Evolutionary conservation across 2,329 filamentous ascomycete genomes (phyloP), one percentile per base, ranked within the genome.

Genomic region (Bretziella fagacearum): DNA sequence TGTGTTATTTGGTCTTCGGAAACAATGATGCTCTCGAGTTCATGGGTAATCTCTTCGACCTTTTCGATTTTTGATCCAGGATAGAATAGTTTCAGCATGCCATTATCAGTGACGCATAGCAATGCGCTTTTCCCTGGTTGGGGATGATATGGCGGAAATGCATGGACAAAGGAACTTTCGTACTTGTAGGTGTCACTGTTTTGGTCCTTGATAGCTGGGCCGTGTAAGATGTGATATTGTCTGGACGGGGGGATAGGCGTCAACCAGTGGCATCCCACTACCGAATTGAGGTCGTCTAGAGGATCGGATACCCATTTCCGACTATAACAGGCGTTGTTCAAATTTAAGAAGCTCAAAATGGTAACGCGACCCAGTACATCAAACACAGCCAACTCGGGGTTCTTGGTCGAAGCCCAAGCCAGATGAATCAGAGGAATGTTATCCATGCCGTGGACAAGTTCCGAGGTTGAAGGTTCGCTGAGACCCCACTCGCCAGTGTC

Each of bases 211-310:
- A 71, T 65, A 6, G 79, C 81, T 22, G 79, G 78, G 1, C 78
- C 73, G 53, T 75, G 66, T 41, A 15, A 39, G 23, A 43, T 33
- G 10, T 23, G 33, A 22, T 33, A 27, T 45, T 67, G 62, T 54
- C 63, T 61, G 55, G 58, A 59, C n/a, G 58, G 56, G 3, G 71
- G 67, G 23, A 71, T 65, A 20, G 78, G 67, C n/a, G 70, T 66
- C 47, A 96, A 67, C 91, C 91, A 98, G 62, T 84, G 81, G 59
- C 85, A 73, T 3, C 89, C 91, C 5, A 93, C 84, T 4, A 93
- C 68, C 43, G 79, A 74, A 53, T 81, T 77, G 30, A 84, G 67
- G 58, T 93, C 84, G 55, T 86, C 81, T 46, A 79, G 66, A 2
- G 73, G 63, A 56, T 89, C 85, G n/a, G 67, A 61, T 20, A 78